Percentiles rank a stretch among this genome's conserved stretches.
These are phyloP conservation scores for Phytophthora sp. DNA, from an alignment of 352 stramenopile genomes.

Conservation along the genomic window DNA sequence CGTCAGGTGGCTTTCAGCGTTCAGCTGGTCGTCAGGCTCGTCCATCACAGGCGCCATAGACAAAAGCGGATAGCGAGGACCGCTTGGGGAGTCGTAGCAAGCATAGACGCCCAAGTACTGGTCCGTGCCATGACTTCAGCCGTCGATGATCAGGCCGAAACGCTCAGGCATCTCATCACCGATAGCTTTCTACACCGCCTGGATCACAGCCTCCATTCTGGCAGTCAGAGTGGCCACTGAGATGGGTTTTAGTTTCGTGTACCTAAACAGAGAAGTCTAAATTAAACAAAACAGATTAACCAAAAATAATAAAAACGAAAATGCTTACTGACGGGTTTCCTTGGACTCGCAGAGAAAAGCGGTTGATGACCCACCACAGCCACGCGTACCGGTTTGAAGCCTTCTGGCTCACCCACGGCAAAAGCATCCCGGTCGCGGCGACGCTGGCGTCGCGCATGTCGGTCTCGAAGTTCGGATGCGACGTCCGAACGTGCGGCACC, in stretches of 20 bases:
- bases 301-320: neutral
- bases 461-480: slow-evolving; percentile 10
- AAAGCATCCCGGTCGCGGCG: neutral
- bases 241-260: slow-evolving; percentile 3
- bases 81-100: neutral
- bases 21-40: slow-evolving; percentile 1
- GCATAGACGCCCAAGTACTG: slow-evolving; percentile 12
- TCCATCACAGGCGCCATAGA: slow-evolving; percentile 7
- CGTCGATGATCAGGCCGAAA: slow-evolving; percentile 1
- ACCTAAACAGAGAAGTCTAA: slow-evolving; percentile 5
- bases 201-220: neutral
- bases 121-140: slow-evolving; percentile 9
- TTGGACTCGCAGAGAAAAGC: slow-evolving; percentile 11
- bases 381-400: slow-evolving; percentile 17
- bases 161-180: neutral
- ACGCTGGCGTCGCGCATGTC: slow-evolving; percentile 12
- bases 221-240: neutral
- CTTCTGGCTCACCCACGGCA: slow-evolving; percentile 14
- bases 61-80: neutral
- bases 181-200: slow-evolving; percentile 3
- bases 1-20: neutral
- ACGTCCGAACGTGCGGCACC: slow-evolving; percentile 11
- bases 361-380: slow-evolving; percentile 10
- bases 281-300: neutral
- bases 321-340: slow-evolving; percentile 18